These are phyloP conservation scores for Colletotrichum sp. DNA, from an alignment of 2,329 filamentous ascomycete species.

Conservation along the genomic window DNA sequence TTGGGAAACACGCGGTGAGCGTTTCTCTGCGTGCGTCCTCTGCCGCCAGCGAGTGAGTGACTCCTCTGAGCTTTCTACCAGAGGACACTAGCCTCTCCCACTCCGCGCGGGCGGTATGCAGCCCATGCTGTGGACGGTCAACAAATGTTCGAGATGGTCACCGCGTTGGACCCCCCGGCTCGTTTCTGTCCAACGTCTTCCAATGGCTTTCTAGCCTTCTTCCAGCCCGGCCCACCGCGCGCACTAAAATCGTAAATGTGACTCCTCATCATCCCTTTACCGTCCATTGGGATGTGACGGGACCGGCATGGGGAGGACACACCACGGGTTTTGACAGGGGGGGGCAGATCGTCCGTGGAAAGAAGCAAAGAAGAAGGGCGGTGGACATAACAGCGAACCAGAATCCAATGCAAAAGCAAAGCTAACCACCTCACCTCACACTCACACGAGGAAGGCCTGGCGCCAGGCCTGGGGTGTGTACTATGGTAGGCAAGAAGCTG, in stretches of 20 bases:
- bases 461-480: background rate
- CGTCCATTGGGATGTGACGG: background rate
- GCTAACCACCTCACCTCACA: background rate
- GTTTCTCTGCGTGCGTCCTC: background rate
- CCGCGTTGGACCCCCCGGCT: background rate
- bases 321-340: background rate
- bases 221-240: background rate
- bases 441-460: background rate
- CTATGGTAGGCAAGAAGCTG: background rate
- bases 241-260: background rate
- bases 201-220: background rate
- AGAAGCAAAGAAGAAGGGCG: slow-evolving; percentile 21
- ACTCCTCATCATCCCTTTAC: background rate
- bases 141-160: background rate
- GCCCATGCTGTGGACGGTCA: background rate
- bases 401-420: slow-evolving; percentile 11
- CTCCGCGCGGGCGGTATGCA: background rate
- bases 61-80: background rate
- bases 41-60: background rate
- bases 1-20: slow-evolving; percentile 20
- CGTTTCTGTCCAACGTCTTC: slow-evolving; percentile 1
- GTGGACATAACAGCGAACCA: slow-evolving; percentile 11
- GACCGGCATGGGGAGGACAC: background rate
- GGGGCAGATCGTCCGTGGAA: background rate
- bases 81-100: background rate